phyloP scores from a whole-genome alignment of 2,329 filamentous ascomycete genomes.

The Nectriaceae sp. region DNA sequence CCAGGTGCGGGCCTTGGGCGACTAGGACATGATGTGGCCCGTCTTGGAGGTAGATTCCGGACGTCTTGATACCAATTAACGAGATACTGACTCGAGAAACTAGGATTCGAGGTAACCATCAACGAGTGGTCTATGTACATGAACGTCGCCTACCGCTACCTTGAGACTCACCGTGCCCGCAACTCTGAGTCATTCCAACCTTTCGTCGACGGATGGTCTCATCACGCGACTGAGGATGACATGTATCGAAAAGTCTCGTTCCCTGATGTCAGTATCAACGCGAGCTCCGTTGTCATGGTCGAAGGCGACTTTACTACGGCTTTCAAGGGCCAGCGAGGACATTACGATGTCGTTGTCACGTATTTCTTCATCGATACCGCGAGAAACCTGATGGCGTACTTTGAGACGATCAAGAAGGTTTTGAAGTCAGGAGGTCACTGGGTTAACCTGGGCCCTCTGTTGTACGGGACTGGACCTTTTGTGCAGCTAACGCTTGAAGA shows the following conservation, averaged over 20 bases:
- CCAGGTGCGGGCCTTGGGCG: conserved; percentile 56
- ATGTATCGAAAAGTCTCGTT: conserved; percentile 48
- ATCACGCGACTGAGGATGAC: conserved; percentile 50
- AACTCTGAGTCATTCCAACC: conserved; percentile 44
- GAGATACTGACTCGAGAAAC: background rate
- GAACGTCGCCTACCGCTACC: conserved; percentile 54
- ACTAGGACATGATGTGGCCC: conserved; percentile 52
- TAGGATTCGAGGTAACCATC: conserved; percentile 52
- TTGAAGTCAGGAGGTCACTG: conserved; percentile 51
- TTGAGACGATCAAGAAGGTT: conserved; percentile 53
- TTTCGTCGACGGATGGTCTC: conserved; percentile 58
- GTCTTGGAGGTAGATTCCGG: conserved; percentile 35
- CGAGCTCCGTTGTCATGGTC: conserved; percentile 44
- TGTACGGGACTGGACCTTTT: conserved; percentile 56
- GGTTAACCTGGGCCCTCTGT: conserved; percentile 58
- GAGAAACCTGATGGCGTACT: conserved; percentile 54
- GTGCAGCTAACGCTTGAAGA: conserved; percentile 58
- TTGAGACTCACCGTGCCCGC: conserved; percentile 35
- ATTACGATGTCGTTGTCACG: conserved; percentile 54
- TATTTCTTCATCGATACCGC: conserved; percentile 65
- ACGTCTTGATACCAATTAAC: background rate
- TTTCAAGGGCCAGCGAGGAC: conserved; percentile 28
- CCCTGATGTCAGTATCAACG: conserved; percentile 41
- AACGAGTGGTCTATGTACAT: conserved; percentile 63
- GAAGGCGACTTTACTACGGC: conserved; percentile 58